These are phyloP conservation scores for Beauveria medogensis DNA, from an alignment of 2,329 filamentous ascomycete genomes.

Conservation along the genomic window DNA sequence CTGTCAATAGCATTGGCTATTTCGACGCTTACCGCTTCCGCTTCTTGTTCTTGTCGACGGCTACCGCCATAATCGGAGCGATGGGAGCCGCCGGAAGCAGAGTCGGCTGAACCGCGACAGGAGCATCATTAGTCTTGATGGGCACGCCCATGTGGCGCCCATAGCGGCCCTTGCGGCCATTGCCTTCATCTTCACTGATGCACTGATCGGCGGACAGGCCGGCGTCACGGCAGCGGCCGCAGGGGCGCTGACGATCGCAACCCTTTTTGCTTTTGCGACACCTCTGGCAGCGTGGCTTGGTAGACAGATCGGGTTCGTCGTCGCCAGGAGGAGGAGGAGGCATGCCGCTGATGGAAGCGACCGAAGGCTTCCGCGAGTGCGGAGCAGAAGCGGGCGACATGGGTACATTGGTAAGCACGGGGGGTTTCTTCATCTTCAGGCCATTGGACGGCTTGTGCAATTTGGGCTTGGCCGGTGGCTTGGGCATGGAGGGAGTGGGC, in stretches of 20 bases:
- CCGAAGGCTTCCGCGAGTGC: constrained; percentile 67
- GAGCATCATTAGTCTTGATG: constrained; percentile 46
- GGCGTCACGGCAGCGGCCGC: constrained; percentile 90
- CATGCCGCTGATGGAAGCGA: constrained; percentile 47
- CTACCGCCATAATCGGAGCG: constrained; percentile 24
- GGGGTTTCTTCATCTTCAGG: constrained; percentile 45
- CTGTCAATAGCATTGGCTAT: background rate
- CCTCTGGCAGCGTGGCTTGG: constrained; percentile 92
- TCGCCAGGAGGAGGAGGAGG: constrained; percentile 30
- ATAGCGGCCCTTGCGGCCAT: constrained; percentile 92
- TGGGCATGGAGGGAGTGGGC: constrained; percentile 20
- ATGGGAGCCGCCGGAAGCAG: constrained; percentile 39
- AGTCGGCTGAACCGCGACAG: constrained; percentile 27
- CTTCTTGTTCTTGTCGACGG: constrained; percentile 52
- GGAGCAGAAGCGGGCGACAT: constrained; percentile 62
- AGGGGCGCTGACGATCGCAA: constrained; percentile 92
- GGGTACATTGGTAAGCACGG: constrained; percentile 31
- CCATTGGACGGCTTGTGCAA: constrained; percentile 28
- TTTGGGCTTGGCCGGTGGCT: constrained; percentile 35
- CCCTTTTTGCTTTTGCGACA: constrained; percentile 99
- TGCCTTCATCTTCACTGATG: constrained; percentile 95
- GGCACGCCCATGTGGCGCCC: constrained; percentile 63
- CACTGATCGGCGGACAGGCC: constrained; percentile 90
- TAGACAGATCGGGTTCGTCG: constrained; percentile 85
- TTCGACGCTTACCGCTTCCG: constrained; percentile 42